A percentile compares a stretch with the other conserved stretches of the same genome.
phyloP scores from a whole-genome alignment of 306 rosid species.

The Cicer arietinum region DNA sequence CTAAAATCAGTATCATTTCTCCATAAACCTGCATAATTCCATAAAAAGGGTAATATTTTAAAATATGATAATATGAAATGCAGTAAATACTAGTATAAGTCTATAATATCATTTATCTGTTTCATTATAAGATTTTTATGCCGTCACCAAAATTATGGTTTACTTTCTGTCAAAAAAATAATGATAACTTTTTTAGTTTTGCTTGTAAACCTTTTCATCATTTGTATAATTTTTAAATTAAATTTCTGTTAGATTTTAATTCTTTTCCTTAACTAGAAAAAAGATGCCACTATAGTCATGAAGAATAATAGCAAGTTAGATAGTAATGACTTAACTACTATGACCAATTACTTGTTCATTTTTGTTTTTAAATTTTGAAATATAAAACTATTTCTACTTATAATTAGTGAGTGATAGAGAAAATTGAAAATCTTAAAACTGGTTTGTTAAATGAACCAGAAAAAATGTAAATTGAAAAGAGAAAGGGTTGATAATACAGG shows the following conservation, averaged over 20 bases:
- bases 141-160: neutral
- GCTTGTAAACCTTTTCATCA: too few species aligned
- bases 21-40: neutral
- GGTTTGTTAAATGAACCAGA: neutral
- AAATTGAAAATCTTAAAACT: neutral
- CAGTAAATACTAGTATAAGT: neutral
- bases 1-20: too few species aligned
- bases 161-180: too few species aligned
- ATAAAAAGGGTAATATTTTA: constrained; percentile 5
- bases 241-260: neutral
- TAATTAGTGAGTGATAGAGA: neutral
- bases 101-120: neutral
- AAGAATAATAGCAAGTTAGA: neutral
- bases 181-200: too few species aligned
- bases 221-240: too few species aligned
- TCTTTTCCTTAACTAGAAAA: neutral
- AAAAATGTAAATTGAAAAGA: neutral
- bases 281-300: neutral
- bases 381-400: neutral
- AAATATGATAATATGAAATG: neutral
- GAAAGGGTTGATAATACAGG: constrained; percentile 41
- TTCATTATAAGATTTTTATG: neutral
- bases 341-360: neutral
- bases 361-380: neutral
- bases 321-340: neutral